These are phyloP conservation scores for Clitopilus hobsonii DNA, from an alignment of 768 basidiomycete species.

Conservation along the genomic window DNA sequence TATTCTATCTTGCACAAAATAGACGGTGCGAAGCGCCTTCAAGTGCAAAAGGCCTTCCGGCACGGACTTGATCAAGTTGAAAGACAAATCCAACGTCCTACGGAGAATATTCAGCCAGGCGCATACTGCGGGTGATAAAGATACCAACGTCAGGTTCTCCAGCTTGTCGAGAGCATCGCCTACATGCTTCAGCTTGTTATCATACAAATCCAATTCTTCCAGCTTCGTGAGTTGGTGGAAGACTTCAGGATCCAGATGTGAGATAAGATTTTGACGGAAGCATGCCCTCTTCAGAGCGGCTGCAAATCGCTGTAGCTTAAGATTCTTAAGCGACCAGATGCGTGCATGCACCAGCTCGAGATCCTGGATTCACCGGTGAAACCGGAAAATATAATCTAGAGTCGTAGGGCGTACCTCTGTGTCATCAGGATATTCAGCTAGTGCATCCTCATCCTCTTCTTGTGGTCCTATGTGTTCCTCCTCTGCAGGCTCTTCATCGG, in stretches of 20 bases:
- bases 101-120: background rate
- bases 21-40: conserved; percentile 66
- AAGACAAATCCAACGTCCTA: conserved; percentile 89
- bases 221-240: conserved; percentile 63
- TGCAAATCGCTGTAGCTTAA: conserved; percentile 75
- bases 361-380: conserved; percentile 48
- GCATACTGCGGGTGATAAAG: background rate
- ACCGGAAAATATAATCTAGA: conserved; percentile 1
- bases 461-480: conserved; percentile 34
- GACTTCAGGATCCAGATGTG: conserved; percentile 64
- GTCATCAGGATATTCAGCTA: conserved; percentile 79
- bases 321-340: conserved; percentile 58
- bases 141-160: background rate
- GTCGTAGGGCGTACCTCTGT: conserved; percentile 54
- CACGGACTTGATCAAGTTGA: conserved; percentile 79
- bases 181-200: conserved; percentile 83
- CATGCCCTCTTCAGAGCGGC: conserved; percentile 67
- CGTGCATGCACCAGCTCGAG: conserved; percentile 82
- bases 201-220: conserved; percentile 93
- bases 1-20: conserved; percentile 97
- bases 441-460: conserved; percentile 62
- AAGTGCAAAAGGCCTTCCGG: conserved; percentile 61
- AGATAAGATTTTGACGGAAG: conserved; percentile 82
- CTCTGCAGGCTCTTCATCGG: conserved; percentile 39
- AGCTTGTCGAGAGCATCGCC: conserved; percentile 61